Conservation (phyloP, 139 green algal genomes). For the Chlorella sp. region DNA sequence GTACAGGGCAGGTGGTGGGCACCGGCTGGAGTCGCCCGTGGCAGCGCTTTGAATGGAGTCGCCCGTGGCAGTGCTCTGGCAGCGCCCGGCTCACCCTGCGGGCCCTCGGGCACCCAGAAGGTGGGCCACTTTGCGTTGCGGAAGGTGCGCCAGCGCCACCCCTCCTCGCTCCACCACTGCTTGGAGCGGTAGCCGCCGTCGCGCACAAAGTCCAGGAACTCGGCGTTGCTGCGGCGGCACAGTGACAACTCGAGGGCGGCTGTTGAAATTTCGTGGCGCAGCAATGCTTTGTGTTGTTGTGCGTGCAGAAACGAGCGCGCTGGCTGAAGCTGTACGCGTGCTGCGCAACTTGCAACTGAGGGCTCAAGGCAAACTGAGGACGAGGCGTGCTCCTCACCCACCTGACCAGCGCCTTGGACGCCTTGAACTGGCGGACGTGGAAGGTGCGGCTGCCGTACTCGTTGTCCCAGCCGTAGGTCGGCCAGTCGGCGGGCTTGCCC, state of each 20-base stretch:
- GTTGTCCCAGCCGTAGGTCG: slow-evolving; percentile 84
- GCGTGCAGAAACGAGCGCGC: no score
- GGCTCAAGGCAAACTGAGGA: no score
- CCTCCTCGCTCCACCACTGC: slow-evolving; percentile 73
- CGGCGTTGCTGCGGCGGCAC: slow-evolving; percentile 62
- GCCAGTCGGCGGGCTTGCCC: slow-evolving; percentile 77
- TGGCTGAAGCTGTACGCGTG: no score
- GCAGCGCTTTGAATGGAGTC: background rate
- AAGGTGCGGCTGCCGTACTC: slow-evolving; percentile 71
- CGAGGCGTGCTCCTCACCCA: no score
- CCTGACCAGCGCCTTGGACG: slow-evolving; percentile 30
- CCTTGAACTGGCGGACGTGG: slow-evolving; percentile 50
- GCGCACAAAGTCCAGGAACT: slow-evolving; percentile 80
- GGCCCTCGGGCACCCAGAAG: slow-evolving; percentile 78
- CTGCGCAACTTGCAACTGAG: no score
- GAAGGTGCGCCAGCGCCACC: slow-evolving; percentile 82
- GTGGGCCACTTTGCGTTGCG: slow-evolving; percentile 86
- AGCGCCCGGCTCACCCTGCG: slow-evolving; percentile 44
- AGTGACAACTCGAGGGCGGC: no score
- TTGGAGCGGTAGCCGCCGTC: slow-evolving; percentile 63
- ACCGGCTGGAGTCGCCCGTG: no score
- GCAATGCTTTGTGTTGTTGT: no score
- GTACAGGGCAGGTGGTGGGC: no score
- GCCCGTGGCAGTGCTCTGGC: background rate
- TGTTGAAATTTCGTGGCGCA: no score